Percentiles rank a stretch among this genome's conserved stretches.
These are phyloP conservation scores for Quercus parvula DNA, from an alignment of 306 rosid genomes.

Conservation along the genomic window DNA sequence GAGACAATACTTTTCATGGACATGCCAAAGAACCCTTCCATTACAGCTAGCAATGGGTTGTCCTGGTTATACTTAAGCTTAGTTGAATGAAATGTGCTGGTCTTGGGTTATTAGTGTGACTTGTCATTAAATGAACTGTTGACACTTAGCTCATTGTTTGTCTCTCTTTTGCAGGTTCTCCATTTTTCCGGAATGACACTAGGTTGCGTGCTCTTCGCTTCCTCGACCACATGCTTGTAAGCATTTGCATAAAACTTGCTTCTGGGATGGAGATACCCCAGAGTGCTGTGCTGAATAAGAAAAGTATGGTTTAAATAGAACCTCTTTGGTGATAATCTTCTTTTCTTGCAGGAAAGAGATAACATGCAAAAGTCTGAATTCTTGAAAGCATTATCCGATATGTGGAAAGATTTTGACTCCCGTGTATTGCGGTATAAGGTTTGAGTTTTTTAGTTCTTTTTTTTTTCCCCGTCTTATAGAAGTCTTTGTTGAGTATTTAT, in stretches of 20 bases:
- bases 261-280: conserved; percentile 1
- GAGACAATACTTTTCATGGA: background rate
- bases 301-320: background rate
- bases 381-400: conserved; percentile 87
- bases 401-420: conserved; percentile 99
- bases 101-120: background rate
- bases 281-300: conserved; percentile 3
- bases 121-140: background rate
- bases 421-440: conserved; percentile 99
- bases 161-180: conserved; percentile 64
- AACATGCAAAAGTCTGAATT: conserved; percentile 99
- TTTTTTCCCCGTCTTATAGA: background rate
- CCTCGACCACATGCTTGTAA: conserved; percentile 98
- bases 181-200: conserved; percentile 86
- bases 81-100: background rate
- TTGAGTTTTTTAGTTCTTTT: conserved; percentile 29
- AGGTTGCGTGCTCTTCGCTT: conserved; percentile 99
- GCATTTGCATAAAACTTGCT: conserved; percentile 35
- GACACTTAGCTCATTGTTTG: background rate
- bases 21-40: background rate
- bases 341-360: conserved; percentile 85
- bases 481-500: background rate
- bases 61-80: background rate
- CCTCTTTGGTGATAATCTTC: conserved; percentile 14
- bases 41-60: background rate